phyloP scores from a whole-genome alignment of 768 basidiomycete species.

The Multifurca ochricompacta region DNA sequence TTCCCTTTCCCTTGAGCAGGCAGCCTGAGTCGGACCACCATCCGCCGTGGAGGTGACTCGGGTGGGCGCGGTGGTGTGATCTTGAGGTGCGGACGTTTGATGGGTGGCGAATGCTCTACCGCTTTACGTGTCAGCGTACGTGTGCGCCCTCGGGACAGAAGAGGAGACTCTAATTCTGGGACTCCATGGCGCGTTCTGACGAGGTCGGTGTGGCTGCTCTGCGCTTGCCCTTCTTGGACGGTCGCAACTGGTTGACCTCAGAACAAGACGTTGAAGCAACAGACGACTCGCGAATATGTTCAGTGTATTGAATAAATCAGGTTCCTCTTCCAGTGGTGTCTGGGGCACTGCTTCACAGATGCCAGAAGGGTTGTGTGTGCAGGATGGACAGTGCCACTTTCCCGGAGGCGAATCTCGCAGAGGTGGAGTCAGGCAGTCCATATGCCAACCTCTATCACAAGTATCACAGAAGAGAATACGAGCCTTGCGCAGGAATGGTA shows the following conservation, averaged over 20 bases:
- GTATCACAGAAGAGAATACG: conserved; percentile 86
- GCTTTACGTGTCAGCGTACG: conserved; percentile 10
- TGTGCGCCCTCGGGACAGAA: conserved; percentile 12
- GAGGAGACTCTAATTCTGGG: conserved; percentile 19
- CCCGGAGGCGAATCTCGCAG: conserved; percentile 66
- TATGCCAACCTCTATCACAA: conserved; percentile 93
- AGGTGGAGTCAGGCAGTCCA: conserved; percentile 70
- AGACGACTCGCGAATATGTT: conserved; percentile 29
- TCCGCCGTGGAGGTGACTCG: conserved; percentile 29
- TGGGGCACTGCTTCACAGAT: conserved; percentile 17
- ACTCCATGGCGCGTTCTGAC: conserved; percentile 29
- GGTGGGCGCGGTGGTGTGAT: conserved; percentile 23
- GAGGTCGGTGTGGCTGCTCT: conserved; percentile 25
- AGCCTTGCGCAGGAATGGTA: conserved; percentile 38
- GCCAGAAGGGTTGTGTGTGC: conserved; percentile 26
- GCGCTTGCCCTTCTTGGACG: conserved; percentile 24
- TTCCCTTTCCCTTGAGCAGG: conserved; percentile 60
- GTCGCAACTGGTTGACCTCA: conserved; percentile 14
- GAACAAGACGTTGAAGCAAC: conserved; percentile 38
- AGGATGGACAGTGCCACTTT: conserved; percentile 67
- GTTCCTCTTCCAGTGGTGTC: not conserved
- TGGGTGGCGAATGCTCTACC: not conserved
- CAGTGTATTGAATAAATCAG: not conserved
- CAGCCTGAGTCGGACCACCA: conserved; percentile 46
- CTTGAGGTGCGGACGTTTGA: conserved; percentile 22